These are phyloP conservation scores for Nakaseomyces sp. DNA, from an alignment of 1,139 yeast species.

Conservation along the genomic window DNA sequence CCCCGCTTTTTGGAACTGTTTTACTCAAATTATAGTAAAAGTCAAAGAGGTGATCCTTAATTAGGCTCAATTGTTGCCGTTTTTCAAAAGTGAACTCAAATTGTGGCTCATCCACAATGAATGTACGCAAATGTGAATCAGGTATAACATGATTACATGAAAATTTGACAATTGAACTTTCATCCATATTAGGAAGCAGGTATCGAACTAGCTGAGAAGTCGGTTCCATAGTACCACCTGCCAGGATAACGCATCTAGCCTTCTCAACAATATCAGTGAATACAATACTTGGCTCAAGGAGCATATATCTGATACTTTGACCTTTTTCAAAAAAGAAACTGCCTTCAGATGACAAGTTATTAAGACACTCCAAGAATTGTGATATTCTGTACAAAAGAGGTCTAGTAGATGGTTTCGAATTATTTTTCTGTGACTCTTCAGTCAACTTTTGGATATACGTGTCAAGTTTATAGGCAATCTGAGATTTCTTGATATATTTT, in stretches of 20 bases:
- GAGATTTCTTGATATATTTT: conserved; percentile 53
- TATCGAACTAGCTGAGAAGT: conserved; percentile 55
- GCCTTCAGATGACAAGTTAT: conserved; percentile 78
- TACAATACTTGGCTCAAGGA: conserved; percentile 70
- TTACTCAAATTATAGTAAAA: conserved; percentile 38
- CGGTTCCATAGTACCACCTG: conserved; percentile 98
- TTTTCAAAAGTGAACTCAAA: conserved; percentile 66
- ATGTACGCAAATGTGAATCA: conserved; percentile 52
- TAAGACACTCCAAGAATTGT: conserved; percentile 53
- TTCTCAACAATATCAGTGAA: conserved; percentile 60
- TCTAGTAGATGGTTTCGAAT: conserved; percentile 14
- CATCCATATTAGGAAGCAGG: conserved; percentile 53
- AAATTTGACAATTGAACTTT: conserved; percentile 42
- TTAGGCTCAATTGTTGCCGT: conserved; percentile 42
- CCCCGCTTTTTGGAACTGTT: conserved; percentile 48
- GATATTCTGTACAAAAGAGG: conserved; percentile 63
- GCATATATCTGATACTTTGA: conserved; percentile 50
- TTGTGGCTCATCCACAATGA: conserved; percentile 38
- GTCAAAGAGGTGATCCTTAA: conserved; percentile 43
- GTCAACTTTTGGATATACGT: conserved; percentile 43
- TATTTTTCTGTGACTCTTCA: conserved; percentile 18
- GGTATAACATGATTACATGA: conserved; percentile 86
- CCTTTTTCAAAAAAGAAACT: conserved; percentile 51
- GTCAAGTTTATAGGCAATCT: conserved; percentile 79
- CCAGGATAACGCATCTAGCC: conserved; percentile 64